Evolutionary conservation across 495 filamentous ascomycete species (phyloP).

Genomic region (Lichina pygmaea): DNA sequence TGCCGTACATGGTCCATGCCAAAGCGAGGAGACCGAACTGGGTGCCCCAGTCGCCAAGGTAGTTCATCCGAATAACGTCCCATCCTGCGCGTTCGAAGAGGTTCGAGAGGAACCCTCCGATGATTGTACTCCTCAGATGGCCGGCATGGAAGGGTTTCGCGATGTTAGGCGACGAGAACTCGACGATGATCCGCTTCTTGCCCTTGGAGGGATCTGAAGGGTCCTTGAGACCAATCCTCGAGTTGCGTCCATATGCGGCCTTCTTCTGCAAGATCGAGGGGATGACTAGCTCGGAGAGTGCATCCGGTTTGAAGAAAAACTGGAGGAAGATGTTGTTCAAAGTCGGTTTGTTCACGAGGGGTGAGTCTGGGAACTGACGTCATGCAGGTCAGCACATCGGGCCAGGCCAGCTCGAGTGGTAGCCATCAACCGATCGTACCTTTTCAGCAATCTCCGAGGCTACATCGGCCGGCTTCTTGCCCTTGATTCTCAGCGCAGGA

Average conservation of each 20-base stretch:
- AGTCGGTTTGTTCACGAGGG: conserved; percentile 10
- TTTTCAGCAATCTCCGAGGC: conserved; percentile 7
- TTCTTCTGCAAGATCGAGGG: conserved; percentile 17
- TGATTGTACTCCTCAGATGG: conserved; percentile 50
- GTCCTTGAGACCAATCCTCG: conserved; percentile 10
- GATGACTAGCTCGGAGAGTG: conserved; percentile 16
- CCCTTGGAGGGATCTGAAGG: conserved; percentile 8
- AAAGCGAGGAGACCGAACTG: conserved; percentile 45
- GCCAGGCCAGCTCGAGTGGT: neutral
- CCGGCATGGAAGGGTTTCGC: conserved; percentile 49
- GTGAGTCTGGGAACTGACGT: conserved; percentile 10
- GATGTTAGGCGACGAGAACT: conserved; percentile 58
- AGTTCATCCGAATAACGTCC: conserved; percentile 47
- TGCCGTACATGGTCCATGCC: conserved; percentile 36
- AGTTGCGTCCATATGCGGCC: conserved; percentile 15
- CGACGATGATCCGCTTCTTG: conserved; percentile 21
- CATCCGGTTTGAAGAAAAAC: conserved; percentile 14
- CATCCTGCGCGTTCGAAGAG: conserved; percentile 42
- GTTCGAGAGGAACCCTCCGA: conserved; percentile 45
- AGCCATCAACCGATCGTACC: conserved; percentile 3
- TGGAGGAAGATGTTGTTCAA: conserved; percentile 10
- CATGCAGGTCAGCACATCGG: neutral
- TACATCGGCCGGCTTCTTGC: conserved; percentile 6
- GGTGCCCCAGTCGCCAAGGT: conserved; percentile 55
- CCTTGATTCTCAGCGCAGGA: conserved; percentile 10